Conservation (phyloP, 345 rosid genomes). For the Citrus inodora region DNA sequence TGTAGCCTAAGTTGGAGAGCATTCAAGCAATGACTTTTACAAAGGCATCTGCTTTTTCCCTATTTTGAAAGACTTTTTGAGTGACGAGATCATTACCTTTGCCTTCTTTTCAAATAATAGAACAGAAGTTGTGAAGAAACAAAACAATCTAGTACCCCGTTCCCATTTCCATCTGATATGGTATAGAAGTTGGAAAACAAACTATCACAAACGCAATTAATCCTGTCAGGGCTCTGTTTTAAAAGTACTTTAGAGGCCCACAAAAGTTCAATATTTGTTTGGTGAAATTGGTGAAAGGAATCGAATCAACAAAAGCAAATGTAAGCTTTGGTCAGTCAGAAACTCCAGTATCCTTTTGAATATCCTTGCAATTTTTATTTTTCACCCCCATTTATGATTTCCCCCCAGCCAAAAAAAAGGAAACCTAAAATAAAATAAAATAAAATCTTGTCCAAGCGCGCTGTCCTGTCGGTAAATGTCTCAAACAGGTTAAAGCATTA, state of each 20-base stretch:
- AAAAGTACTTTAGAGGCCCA: conserved; percentile 28
- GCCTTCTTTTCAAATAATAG: conserved; percentile 14
- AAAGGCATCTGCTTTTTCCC: conserved; percentile 37
- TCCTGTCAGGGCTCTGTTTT: neutral
- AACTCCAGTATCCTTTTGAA: conserved; percentile 21
- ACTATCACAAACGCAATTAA: neutral
- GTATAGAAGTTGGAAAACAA: neutral
- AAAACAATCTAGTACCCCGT: neutral
- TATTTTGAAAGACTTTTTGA: conserved; percentile 18
- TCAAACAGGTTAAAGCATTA: neutral
- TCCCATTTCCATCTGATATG: neutral
- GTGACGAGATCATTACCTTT: conserved; percentile 6
- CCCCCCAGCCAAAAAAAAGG: neutral
- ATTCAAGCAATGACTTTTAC: conserved; percentile 51
- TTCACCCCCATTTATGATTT: neutral
- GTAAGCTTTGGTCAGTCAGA: conserved; percentile 15
- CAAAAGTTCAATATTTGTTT: conserved; percentile 20
- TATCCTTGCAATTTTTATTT: conserved; percentile 16
- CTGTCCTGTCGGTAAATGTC: conserved; percentile 4
- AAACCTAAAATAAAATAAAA: too few species aligned
- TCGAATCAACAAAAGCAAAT: conserved; percentile 35
- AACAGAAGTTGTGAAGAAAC: neutral
- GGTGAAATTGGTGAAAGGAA: conserved; percentile 26
- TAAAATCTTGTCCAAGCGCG: neutral
- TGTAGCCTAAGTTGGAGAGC: conserved; percentile 36